Conservation (phyloP, 2,329 filamentous ascomycete genomes). For the Pseudocercospora cruenta region DNA sequence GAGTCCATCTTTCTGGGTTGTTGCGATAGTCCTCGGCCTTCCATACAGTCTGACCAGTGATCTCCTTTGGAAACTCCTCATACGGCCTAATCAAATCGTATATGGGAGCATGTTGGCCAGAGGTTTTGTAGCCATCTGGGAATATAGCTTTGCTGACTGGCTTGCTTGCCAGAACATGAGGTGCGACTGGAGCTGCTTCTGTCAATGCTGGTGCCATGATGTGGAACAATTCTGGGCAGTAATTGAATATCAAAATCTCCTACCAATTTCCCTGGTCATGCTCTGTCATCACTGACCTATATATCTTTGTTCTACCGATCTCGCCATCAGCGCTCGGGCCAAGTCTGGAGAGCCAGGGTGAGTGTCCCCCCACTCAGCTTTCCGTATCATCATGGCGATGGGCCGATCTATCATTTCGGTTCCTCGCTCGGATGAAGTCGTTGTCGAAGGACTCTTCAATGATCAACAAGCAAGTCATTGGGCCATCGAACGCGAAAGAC, state of each 20-base stretch:
- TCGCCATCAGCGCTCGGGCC: constrained; percentile 4
- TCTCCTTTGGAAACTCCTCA: constrained; percentile 69
- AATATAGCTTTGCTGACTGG: constrained; percentile 55
- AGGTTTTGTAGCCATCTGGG: constrained; percentile 68
- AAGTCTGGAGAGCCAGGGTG: background rate
- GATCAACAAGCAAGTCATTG: background rate
- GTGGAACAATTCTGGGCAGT: background rate
- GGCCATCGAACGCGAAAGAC: background rate
- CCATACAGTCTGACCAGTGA: constrained; percentile 75
- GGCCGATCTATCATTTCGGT: background rate
- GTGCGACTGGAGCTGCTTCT: constrained; percentile 13
- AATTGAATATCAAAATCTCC: background rate
- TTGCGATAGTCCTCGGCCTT: constrained; percentile 64
- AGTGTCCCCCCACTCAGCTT: background rate
- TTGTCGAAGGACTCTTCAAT: background rate
- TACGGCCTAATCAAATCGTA: constrained; percentile 68
- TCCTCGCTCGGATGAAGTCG: background rate
- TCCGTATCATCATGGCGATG: background rate
- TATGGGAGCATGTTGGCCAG: constrained; percentile 73
- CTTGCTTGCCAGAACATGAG: constrained; percentile 29
- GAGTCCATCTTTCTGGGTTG: constrained; percentile 71
- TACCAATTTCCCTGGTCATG: background rate
- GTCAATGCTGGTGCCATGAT: constrained; percentile 29
- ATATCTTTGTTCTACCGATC: background rate
- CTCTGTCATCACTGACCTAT: background rate